phyloP scores from a whole-genome alignment of 306 rosid species.

The Nissolia schottii region DNA sequence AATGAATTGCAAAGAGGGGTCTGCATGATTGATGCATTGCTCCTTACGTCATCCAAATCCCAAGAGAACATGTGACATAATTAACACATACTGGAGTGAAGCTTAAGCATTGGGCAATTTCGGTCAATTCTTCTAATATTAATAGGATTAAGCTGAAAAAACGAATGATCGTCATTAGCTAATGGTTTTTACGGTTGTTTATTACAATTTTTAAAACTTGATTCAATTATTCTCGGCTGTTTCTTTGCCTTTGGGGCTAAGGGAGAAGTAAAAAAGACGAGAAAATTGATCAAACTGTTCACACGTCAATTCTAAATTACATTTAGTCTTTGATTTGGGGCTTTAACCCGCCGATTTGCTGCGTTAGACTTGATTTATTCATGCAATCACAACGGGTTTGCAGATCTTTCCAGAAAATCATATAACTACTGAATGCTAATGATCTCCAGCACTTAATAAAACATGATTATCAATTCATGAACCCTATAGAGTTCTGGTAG shows the following conservation, averaged over 20 bases:
- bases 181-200: background rate
- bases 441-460: background rate
- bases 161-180: background rate
- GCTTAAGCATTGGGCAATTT: background rate
- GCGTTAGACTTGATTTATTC: background rate
- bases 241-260: too few relatives aligned
- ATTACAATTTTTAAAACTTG: background rate
- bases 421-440: background rate
- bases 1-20: too few relatives aligned
- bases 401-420: background rate
- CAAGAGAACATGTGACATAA: too few relatives aligned
- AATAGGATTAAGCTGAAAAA: background rate
- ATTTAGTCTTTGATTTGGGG: background rate
- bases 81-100: too few relatives aligned
- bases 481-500: background rate
- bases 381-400: background rate
- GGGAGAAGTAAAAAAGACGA: too few relatives aligned
- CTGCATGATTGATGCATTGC: too few relatives aligned
- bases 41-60: too few relatives aligned
- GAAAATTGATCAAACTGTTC: background rate
- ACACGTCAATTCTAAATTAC: background rate
- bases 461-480: background rate
- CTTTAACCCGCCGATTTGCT: background rate
- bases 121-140: background rate
- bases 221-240: background rate